These are phyloP conservation scores for Phylloporus gajari DNA, from an alignment of 1,284 basidiomycete species.

Conservation along the genomic window DNA sequence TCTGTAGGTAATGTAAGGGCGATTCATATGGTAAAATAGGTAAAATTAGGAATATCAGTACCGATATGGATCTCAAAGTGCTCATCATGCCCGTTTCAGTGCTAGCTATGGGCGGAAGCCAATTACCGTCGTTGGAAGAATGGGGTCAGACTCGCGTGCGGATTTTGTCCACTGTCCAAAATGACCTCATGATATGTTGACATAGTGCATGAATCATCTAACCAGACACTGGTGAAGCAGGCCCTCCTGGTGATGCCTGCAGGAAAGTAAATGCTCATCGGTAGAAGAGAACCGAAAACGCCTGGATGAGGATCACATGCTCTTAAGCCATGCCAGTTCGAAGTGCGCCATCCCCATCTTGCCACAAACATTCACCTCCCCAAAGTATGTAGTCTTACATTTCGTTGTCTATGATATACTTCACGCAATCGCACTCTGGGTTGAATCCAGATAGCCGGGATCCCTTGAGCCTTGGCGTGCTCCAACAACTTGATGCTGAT, in stretches of 20 bases:
- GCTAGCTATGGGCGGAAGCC: not conserved
- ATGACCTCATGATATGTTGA: no score
- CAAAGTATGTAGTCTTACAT: conserved; percentile 43
- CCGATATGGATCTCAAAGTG: not conserved
- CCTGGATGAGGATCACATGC: conserved; percentile 23
- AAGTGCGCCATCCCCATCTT: conserved; percentile 42
- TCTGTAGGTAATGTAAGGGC: conserved; percentile 21
- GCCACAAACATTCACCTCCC: conserved; percentile 46
- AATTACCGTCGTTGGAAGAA: not conserved
- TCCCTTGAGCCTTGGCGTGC: conserved; percentile 67
- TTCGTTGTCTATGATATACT: conserved; percentile 55
- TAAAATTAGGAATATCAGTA: not conserved
- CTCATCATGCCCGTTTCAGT: not conserved
- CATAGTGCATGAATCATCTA: no score
- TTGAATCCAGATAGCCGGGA: conserved; percentile 85
- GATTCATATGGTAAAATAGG: not conserved
- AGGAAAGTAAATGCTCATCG: not conserved
- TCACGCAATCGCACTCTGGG: conserved; percentile 73
- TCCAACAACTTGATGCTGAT: conserved; percentile 73
- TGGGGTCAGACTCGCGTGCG: no score
- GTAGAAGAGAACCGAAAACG: not conserved
- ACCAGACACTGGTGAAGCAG: no score
- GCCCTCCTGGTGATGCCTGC: no score
- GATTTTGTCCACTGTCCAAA: no score
- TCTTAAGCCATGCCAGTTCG: conserved; percentile 29